A percentile compares a stretch with the other conserved stretches of the same genome.
Conservation (phyloP, 2,329 filamentous ascomycete species). For the Colletotrichum sp. region DNA sequence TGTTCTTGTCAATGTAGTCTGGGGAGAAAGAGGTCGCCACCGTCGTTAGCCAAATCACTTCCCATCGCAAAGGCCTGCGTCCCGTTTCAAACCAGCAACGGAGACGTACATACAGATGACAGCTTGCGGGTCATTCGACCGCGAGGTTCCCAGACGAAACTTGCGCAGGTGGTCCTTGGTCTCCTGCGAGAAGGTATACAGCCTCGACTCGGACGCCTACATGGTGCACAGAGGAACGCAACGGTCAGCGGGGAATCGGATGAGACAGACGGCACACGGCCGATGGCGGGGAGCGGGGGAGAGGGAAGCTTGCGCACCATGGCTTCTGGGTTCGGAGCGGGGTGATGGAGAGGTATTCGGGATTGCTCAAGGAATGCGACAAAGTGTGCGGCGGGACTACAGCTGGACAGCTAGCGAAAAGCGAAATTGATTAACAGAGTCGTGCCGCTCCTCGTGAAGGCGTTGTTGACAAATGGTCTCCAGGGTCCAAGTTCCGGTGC, state of each 20-base stretch:
- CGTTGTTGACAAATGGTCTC: not conserved
- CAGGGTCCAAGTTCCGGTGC: not conserved
- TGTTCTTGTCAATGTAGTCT: constrained; percentile 92
- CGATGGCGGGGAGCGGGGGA: not conserved
- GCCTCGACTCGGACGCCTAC: constrained; percentile 79
- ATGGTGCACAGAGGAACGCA: not conserved
- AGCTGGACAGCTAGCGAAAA: not conserved
- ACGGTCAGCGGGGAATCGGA: constrained; percentile 5
- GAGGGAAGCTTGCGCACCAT: constrained; percentile 1
- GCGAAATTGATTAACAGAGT: not conserved
- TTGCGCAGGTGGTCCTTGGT: constrained; percentile 91
- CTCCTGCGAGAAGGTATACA: constrained; percentile 92
- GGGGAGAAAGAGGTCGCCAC: constrained; percentile 25
- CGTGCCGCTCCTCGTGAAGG: not conserved
- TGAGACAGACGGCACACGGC: not conserved
- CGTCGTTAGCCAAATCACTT: not conserved
- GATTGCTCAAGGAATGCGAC: not conserved
- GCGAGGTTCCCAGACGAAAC: constrained; percentile 89
- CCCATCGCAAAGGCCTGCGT: not conserved
- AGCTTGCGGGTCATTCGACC: constrained; percentile 85
- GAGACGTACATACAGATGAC: constrained; percentile 82
- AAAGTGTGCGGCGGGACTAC: not conserved
- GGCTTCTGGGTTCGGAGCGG: not conserved
- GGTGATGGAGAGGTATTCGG: not conserved
- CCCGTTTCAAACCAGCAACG: not conserved